phyloP scores from a whole-genome alignment of 352 stramenopile species.

The Pythium brachiatum region DNA sequence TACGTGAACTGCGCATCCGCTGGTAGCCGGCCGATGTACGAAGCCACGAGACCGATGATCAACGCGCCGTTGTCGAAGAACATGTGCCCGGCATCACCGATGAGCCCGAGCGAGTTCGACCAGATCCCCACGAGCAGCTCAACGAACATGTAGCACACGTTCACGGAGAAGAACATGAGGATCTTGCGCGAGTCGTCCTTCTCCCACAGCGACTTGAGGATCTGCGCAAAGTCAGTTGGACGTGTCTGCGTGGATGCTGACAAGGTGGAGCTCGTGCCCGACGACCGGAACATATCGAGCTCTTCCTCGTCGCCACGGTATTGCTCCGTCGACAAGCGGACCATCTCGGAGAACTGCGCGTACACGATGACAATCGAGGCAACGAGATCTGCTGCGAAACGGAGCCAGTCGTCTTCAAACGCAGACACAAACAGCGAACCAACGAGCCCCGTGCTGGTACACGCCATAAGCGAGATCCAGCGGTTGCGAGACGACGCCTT shows the following conservation, averaged over 20 bases:
- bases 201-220: conserved; percentile 49
- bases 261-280: not conserved
- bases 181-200: conserved; percentile 71
- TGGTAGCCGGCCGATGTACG: conserved; percentile 77
- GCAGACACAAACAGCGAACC: conserved; percentile 37
- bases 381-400: conserved; percentile 33
- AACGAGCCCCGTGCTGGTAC: conserved; percentile 35
- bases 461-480: conserved; percentile 39
- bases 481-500: conserved; percentile 28
- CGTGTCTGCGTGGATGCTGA: not conserved
- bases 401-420: conserved; percentile 53
- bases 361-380: conserved; percentile 53
- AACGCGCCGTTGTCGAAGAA: conserved; percentile 86
- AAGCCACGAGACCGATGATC: conserved; percentile 79
- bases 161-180: conserved; percentile 77
- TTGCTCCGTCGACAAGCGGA: conserved; percentile 17
- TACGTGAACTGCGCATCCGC: conserved; percentile 77
- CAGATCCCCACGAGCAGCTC: conserved; percentile 82
- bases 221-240: conserved; percentile 15
- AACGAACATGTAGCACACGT: conserved; percentile 87
- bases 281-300: conserved; percentile 45
- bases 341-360: conserved; percentile 38
- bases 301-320: conserved; percentile 26
- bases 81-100: conserved; percentile 88
- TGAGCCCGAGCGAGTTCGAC: conserved; percentile 83